Percentiles rank a stretch among this genome's conserved stretches.
These are phyloP conservation scores for Pseudopediastrum boryanum DNA, from an alignment of 139 green algal species.

Conservation along the genomic window DNA sequence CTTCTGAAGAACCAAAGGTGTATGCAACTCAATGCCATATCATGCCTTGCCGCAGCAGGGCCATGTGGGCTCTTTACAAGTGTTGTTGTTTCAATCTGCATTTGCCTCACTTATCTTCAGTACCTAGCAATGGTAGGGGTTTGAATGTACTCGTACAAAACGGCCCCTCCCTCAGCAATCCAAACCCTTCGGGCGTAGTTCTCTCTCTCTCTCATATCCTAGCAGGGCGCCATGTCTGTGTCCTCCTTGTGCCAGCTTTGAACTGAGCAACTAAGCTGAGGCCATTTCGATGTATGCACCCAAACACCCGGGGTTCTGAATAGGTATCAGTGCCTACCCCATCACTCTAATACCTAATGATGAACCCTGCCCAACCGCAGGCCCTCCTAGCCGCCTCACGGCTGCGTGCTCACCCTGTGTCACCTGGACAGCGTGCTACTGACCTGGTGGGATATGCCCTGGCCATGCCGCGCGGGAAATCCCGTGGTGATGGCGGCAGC, in stretches of 20 bases:
- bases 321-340: background rate
- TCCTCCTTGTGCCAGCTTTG: background rate
- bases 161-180: too few relatives aligned
- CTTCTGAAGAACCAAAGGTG: too few relatives aligned
- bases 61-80: too few relatives aligned
- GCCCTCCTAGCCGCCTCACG: background rate
- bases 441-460: slow-evolving; percentile 22
- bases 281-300: background rate
- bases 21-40: too few relatives aligned
- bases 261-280: background rate
- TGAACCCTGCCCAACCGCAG: background rate
- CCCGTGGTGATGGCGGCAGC: background rate
- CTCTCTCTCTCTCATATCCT: too few relatives aligned
- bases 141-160: too few relatives aligned
- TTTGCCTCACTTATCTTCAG: too few relatives aligned
- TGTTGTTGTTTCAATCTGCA: too few relatives aligned
- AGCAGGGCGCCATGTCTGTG: too few relatives aligned
- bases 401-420: background rate
- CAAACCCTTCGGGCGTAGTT: too few relatives aligned
- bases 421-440: slow-evolving; percentile 10
- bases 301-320: background rate
- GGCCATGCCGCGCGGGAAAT: background rate
- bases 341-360: background rate
- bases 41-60: too few relatives aligned
- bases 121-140: too few relatives aligned